Base-by-base conservation (phyloP, 306 rosid species). In the Ormosia semicastrata region DNA sequence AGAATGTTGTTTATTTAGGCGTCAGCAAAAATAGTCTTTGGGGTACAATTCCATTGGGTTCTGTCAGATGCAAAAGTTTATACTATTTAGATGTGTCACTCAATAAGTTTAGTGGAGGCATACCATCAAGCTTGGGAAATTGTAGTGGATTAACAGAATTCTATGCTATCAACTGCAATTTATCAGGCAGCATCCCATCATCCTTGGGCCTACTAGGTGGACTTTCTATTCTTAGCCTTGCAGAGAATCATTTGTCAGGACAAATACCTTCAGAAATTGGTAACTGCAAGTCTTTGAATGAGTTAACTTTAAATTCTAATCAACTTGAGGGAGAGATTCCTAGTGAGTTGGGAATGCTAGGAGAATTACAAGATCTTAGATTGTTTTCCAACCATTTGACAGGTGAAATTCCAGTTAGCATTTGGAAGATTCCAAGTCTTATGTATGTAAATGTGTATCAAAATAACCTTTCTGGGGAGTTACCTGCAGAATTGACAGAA, bases 181-280 rank as follows among this genome's bases (percentile, higher is more conserved):
- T 43, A 7, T 11, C 8, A 44, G 90, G 89, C 57, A 66, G 76
- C 1, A 46, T 90, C 76, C 89, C 92, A 6, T 44, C 82, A 7
- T 77, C 72, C 47, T 77, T 90, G 37, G 91, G 91, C 56, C 60
- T 88, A 65, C 13, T 0, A 3, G 0, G 0, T 7, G 74, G 85
- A 33, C 6, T 2, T 39, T 68, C 82, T 4, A 59, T 53, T 8
- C 6, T 4, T 43, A 12, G 47, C 47, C 8, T 43, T 43, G 12
- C 47, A 7, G 47, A 43, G 47, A 43, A 43, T 43, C 52, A 65
- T 33, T 66, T 90, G 14, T 86, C 88, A 32, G 90, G 94, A 13
- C 83, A 71, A 58, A 90, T 90, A 68, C 90, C 94, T 0, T 49
- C 81, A 6, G 90, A 88, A 73, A 80, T 90, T 33, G 88, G 92